Conservation (phyloP, 257 asterid genomes). For the Cordia subcordata region DNA sequence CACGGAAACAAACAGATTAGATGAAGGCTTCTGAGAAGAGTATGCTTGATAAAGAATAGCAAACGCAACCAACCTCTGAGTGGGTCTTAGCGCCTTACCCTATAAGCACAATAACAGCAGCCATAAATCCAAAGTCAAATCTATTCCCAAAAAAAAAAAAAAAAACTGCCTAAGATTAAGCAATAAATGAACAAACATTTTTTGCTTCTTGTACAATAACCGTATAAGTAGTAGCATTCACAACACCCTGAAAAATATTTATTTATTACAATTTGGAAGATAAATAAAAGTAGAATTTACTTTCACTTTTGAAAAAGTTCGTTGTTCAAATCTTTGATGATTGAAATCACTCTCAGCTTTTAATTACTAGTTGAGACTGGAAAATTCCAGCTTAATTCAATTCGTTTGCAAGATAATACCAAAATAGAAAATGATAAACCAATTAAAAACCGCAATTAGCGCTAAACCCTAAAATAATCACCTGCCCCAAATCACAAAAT, state of each 20-base stretch:
- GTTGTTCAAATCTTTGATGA: no score
- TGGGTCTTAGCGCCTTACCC: slow-evolving; percentile 56
- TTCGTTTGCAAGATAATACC: background rate
- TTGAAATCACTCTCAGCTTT: no score
- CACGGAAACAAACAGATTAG: slow-evolving; percentile 64
- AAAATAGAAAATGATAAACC: no score
- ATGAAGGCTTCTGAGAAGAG: slow-evolving; percentile 65
- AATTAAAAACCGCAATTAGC: background rate
- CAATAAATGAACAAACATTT: background rate
- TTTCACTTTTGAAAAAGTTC: no score
- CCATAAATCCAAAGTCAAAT: background rate
- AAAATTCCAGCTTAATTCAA: no score
- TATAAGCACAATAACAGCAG: slow-evolving; percentile 27
- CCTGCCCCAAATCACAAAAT: background rate
- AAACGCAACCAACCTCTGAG: slow-evolving; percentile 73
- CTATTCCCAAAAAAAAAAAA: background rate
- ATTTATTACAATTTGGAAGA: no score
- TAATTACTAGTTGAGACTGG: no score
- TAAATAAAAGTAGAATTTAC: no score
- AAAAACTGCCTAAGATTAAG: background rate
- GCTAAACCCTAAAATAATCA: background rate
- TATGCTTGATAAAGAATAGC: slow-evolving; percentile 70
- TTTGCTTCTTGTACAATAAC: background rate
- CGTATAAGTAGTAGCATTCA: no score
- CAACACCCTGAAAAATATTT: no score